Evolutionary conservation across 2,329 filamentous ascomycete genomes (phyloP).

Genomic region (Hymenoscyphus repandus): DNA sequence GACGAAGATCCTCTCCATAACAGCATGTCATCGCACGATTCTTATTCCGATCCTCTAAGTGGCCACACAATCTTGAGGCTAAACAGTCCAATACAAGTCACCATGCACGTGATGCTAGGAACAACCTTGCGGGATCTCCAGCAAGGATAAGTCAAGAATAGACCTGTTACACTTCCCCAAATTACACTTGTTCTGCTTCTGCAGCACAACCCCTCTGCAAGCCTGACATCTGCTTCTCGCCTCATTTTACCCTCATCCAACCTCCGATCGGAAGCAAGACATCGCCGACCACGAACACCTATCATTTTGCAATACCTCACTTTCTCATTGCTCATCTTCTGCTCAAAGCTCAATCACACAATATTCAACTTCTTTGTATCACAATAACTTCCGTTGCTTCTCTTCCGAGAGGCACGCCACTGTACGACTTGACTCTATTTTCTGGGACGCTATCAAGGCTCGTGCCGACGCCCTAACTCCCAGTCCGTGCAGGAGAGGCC

Average conservation of each 20-base stretch:
- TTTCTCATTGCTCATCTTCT: not conserved
- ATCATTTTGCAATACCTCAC: not conserved
- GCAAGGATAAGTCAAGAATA: slow-evolving; percentile 10
- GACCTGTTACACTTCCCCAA: not conserved
- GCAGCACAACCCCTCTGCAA: too few relatives aligned
- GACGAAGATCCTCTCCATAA: not conserved
- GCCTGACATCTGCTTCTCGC: slow-evolving; percentile 4
- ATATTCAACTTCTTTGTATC: not conserved
- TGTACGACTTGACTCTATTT: not conserved
- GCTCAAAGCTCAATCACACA: not conserved
- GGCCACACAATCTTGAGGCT: not conserved
- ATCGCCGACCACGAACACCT: slow-evolving; percentile 1
- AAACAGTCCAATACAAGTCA: not conserved
- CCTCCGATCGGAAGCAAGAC: not conserved
- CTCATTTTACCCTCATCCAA: not conserved
- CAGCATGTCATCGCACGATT: slow-evolving; percentile 2
- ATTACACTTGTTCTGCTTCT: not conserved
- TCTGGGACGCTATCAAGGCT: not conserved
- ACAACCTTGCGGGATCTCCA: slow-evolving; percentile 18
- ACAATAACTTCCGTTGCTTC: not conserved
- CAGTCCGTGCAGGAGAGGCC: not conserved
- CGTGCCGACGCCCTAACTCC: not conserved
- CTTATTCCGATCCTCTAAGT: not conserved
- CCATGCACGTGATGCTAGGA: slow-evolving; percentile 14
- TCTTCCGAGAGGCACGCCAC: not conserved